A percentile compares a stretch with the other conserved stretches of the same genome.
Evolutionary conservation across 1,284 basidiomycete genomes (phyloP).

Genomic region (Agroathelia rolfsii): DNA sequence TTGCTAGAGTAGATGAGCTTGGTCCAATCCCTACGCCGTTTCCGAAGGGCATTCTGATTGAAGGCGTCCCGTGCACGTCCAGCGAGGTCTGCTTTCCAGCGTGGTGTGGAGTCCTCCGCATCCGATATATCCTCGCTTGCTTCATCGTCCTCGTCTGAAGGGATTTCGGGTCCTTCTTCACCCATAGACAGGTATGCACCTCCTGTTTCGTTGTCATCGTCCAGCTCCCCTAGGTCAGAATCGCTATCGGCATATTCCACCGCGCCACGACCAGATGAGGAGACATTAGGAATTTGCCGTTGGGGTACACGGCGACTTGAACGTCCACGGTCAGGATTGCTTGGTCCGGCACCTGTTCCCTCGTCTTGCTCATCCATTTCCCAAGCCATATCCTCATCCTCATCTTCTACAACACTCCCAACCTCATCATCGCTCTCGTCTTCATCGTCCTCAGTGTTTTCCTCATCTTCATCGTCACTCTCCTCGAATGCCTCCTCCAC

Average conservation of each 20-base stretch:
- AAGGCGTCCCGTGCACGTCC: slow-evolving; percentile 48
- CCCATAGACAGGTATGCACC: slow-evolving; percentile 23
- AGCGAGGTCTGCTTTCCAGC: slow-evolving; percentile 74
- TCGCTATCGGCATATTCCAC: slow-evolving; percentile 75
- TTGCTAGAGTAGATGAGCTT: slow-evolving; percentile 76
- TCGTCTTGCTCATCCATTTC: slow-evolving; percentile 18
- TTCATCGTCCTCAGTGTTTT: too few species aligned
- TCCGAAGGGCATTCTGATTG: slow-evolving; percentile 30
- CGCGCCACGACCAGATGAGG: slow-evolving; percentile 27
- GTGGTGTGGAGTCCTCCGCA: slow-evolving; percentile 39
- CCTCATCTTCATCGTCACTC: too few species aligned
- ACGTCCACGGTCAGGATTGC: slow-evolving; percentile 33
- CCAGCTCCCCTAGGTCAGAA: slow-evolving; percentile 56
- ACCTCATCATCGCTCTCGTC: too few species aligned
- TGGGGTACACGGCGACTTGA: slow-evolving; percentile 33
- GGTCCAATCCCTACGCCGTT: slow-evolving; percentile 66
- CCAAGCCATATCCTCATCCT: too few species aligned
- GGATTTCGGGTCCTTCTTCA: slow-evolving; percentile 49
- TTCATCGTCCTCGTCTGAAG: slow-evolving; percentile 37
- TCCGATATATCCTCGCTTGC: slow-evolving; percentile 34
- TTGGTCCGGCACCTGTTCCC: slow-evolving; percentile 18
- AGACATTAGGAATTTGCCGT: slow-evolving; percentile 27
- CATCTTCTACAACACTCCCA: too few species aligned
- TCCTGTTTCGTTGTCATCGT: slow-evolving; percentile 28
- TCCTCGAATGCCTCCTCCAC: too few species aligned